These are phyloP conservation scores for Suhomyces sp. DNA, from an alignment of 805 yeast species.

Conservation along the genomic window DNA sequence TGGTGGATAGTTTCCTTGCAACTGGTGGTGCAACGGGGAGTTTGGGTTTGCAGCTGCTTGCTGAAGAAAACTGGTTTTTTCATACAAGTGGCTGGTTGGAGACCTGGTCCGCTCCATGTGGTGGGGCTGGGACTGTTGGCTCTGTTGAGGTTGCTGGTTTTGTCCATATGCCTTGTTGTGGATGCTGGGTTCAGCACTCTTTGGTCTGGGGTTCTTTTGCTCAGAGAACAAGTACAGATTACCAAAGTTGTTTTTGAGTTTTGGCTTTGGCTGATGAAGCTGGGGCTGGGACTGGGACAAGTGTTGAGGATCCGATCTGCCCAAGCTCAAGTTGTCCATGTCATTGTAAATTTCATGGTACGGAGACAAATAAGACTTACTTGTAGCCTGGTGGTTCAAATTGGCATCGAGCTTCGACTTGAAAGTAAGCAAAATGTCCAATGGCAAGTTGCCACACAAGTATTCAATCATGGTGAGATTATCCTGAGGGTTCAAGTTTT, in stretches of 20 bases:
- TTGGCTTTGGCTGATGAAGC: constrained; percentile 39
- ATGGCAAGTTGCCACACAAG: constrained; percentile 47
- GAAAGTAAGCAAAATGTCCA: constrained; percentile 50
- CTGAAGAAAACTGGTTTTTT: constrained; percentile 44
- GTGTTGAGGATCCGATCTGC: not conserved
- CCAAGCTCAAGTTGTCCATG: constrained; percentile 16
- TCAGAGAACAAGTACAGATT: constrained; percentile 18
- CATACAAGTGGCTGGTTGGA: constrained; percentile 42
- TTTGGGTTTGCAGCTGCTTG: constrained; percentile 22
- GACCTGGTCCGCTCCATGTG: constrained; percentile 33
- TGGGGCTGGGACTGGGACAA: constrained; percentile 6
- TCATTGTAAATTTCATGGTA: constrained; percentile 12
- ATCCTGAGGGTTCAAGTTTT: constrained; percentile 48
- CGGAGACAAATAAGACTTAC: constrained; percentile 6
- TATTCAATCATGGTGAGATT: constrained; percentile 53
- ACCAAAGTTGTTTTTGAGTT: constrained; percentile 17
- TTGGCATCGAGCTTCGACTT: constrained; percentile 45
- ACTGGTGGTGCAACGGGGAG: constrained; percentile 11
- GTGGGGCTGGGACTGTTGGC: constrained; percentile 12
- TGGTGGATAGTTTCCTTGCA: constrained; percentile 1
- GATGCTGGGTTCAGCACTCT: constrained; percentile 43
- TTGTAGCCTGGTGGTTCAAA: constrained; percentile 15
- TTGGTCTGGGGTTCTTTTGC: constrained; percentile 31
- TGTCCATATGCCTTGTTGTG: constrained; percentile 16
- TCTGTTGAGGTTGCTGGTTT: constrained; percentile 8